phyloP scores from a whole-genome alignment of 805 yeast species.

The Pachysolen tannophilus region DNA sequence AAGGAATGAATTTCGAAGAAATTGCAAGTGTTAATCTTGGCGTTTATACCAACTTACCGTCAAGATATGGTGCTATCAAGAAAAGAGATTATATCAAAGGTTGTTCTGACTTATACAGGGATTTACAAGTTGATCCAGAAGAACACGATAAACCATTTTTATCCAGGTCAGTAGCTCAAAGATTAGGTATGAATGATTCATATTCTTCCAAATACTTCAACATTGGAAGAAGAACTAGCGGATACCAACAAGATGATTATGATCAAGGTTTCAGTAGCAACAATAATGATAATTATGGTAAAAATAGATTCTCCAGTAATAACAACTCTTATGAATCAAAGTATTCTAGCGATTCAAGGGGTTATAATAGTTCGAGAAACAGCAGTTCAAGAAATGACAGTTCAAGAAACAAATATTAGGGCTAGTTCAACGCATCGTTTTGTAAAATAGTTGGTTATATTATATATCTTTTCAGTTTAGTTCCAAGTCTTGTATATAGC shows the following conservation, averaged over 20 bases:
- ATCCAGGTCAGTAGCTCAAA: constrained; percentile 15
- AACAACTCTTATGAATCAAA: too few species aligned
- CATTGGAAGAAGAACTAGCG: constrained; percentile 20
- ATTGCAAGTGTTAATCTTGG: constrained; percentile 19
- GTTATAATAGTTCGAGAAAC: too few species aligned
- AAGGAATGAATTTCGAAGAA: constrained; percentile 27
- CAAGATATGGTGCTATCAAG: constrained; percentile 7
- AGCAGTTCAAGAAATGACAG: too few species aligned
- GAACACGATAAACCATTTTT: constrained; percentile 11
- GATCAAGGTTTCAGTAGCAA: constrained; percentile 13
- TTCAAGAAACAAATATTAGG: too few species aligned
- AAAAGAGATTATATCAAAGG: constrained; percentile 7
- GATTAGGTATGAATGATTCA: constrained; percentile 19
- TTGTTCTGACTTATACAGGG: constrained; percentile 10
- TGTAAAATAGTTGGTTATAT: too few species aligned
- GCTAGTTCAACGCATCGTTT: too few species aligned
- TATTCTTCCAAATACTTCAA: constrained; percentile 20
- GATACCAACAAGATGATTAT: constrained; percentile 7
- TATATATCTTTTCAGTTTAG: too few species aligned
- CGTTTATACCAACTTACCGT: constrained; percentile 10
- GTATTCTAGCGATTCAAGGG: too few species aligned
- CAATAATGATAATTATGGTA: constrained; percentile 11
- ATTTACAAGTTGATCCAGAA: constrained; percentile 9
- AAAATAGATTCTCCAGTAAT: too few species aligned
- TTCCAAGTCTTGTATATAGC: too few species aligned